Evolutionary conservation across 768 basidiomycete genomes (phyloP).

Genomic region (Clavulina sp.): DNA sequence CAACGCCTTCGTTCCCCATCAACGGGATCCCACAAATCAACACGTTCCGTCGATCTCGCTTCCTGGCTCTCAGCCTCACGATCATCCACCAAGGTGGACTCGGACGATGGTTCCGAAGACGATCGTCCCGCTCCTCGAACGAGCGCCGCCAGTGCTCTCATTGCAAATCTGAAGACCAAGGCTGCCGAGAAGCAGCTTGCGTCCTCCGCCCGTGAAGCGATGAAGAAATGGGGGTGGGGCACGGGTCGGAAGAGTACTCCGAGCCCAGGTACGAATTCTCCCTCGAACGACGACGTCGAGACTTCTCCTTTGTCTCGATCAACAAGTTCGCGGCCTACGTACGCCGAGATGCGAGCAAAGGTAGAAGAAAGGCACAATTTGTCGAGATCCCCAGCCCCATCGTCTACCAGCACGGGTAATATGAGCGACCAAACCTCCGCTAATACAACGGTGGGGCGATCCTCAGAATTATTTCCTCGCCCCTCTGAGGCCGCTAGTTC

Average conservation of each 20-base stretch:
- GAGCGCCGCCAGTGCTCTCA: slow-evolving; percentile 45
- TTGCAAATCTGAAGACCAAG: slow-evolving; percentile 62
- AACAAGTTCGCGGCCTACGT: not conserved
- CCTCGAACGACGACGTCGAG: not conserved
- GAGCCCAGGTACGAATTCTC: not conserved
- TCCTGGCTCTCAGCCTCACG: not conserved
- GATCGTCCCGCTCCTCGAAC: slow-evolving; percentile 22
- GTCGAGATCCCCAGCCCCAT: not conserved
- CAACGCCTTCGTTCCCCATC: not conserved
- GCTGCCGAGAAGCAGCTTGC: slow-evolving; percentile 66
- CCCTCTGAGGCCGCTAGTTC: not conserved
- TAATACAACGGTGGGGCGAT: not conserved
- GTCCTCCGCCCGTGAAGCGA: slow-evolving; percentile 70
- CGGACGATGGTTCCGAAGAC: no score
- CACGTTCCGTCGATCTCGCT: slow-evolving; percentile 18
- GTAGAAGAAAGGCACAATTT: not conserved
- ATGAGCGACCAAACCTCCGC: not conserved
- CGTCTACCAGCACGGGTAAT: not conserved
- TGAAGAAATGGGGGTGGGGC: slow-evolving; percentile 79
- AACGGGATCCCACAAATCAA: slow-evolving; percentile 12
- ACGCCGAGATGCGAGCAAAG: not conserved
- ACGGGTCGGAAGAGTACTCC: slow-evolving; percentile 40
- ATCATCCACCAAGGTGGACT: not conserved
- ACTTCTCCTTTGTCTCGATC: not conserved
- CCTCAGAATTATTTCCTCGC: not conserved